A percentile compares a stretch with the other conserved stretches of the same genome.
phyloP scores from a whole-genome alignment of 164 flowering plant species.

The Stephania yunnanensis region DNA sequence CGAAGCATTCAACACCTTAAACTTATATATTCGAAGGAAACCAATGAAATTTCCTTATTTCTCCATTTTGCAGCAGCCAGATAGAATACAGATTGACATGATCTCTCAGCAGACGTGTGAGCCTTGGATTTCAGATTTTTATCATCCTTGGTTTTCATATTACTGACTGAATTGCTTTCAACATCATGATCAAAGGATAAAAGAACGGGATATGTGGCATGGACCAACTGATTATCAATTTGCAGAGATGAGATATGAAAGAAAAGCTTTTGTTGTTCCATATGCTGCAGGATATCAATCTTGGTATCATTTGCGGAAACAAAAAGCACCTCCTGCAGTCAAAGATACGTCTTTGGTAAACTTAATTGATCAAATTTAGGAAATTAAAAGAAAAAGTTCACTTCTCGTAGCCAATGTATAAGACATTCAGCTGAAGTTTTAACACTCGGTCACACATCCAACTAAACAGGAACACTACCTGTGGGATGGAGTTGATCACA shows the following conservation, averaged over 20 bases:
- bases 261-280: conserved; percentile 66
- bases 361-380: conserved; percentile 1
- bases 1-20: conserved; percentile 44
- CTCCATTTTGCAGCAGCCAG: conserved; percentile 74
- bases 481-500: conserved; percentile 61
- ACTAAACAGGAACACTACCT: conserved; percentile 32
- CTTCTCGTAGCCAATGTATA: neutral
- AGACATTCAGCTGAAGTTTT: neutral
- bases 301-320: conserved; percentile 56
- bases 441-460: neutral
- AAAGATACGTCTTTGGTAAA: neutral
- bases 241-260: conserved; percentile 64
- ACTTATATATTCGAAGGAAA: conserved; percentile 71
- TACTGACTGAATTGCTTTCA: conserved; percentile 27
- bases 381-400: neutral
- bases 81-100: conserved; percentile 54
- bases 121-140: conserved; percentile 14
- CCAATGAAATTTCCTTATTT: conserved; percentile 55
- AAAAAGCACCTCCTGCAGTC: conserved; percentile 76
- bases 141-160: conserved; percentile 32
- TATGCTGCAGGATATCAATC: conserved; percentile 57
- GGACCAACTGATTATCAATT: conserved; percentile 76
- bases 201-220: conserved; percentile 75
- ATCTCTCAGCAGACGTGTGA: conserved; percentile 27
- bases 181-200: conserved; percentile 58